Conservation (phyloP, 371 early-diverging fungal species). For the Saksenaea oblongispora region DNA sequence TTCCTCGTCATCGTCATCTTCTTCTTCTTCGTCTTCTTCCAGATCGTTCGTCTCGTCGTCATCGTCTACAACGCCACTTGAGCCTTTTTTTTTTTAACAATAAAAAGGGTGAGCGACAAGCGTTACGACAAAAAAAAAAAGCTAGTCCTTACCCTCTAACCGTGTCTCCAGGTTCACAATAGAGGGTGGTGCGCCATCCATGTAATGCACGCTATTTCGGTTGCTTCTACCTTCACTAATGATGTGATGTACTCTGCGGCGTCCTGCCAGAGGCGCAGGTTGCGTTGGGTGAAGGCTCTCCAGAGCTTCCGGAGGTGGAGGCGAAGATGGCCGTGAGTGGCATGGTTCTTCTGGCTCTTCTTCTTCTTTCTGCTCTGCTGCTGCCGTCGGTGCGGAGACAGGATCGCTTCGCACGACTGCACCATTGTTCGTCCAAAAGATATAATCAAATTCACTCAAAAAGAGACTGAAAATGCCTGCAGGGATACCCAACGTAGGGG, state of each 20-base stretch:
- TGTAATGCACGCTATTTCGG: conserved; percentile 52
- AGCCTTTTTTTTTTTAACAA: neutral
- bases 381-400: neutral
- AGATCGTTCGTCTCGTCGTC: conserved; percentile 6
- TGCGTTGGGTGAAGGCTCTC: neutral
- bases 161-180: conserved; percentile 32
- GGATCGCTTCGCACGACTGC: neutral
- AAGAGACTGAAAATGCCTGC: conserved; percentile 63
- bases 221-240: conserved; percentile 22
- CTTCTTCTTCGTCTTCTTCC: conserved; percentile 1
- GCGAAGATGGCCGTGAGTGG: neutral
- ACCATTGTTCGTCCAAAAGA: conserved; percentile 42
- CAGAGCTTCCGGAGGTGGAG: conserved; percentile 1
- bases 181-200: conserved; percentile 42
- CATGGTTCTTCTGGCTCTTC: neutral
- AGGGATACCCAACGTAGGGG: conserved; percentile 69
- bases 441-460: conserved; percentile 60
- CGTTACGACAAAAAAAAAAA: neutral
- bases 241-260: conserved; percentile 1
- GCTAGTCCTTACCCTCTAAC: neutral
- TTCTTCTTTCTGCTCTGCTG: neutral
- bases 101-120: neutral
- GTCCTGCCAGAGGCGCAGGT: conserved; percentile 4
- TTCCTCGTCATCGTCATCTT: neutral
- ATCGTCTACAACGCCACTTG: conserved; percentile 1